A percentile compares a stretch with the other conserved stretches of the same genome.
Evolutionary conservation across 2,329 filamentous ascomycete genomes (phyloP).

Genomic region (Phyllosticta citrichinensis): DNA sequence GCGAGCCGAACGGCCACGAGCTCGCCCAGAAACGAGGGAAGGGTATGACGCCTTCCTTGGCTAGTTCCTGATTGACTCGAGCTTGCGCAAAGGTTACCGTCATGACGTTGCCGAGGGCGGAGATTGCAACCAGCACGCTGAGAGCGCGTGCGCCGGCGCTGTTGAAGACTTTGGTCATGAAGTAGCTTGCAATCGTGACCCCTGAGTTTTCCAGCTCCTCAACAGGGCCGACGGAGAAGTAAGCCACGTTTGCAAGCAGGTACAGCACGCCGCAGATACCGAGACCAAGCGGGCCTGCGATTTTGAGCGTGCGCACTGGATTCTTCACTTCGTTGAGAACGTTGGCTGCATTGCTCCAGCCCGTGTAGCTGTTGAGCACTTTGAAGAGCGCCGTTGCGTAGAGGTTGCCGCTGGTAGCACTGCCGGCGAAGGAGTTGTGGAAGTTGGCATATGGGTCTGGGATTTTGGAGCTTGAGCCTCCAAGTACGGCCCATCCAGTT

Average conservation of each 20-base stretch:
- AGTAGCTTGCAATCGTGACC: constrained; percentile 57
- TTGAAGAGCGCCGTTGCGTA: constrained; percentile 58
- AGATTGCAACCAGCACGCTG: constrained; percentile 52
- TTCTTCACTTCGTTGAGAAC: constrained; percentile 63
- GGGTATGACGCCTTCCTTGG: constrained; percentile 60
- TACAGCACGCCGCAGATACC: constrained; percentile 54
- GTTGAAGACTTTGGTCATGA: constrained; percentile 57
- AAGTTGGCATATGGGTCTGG: constrained; percentile 20
- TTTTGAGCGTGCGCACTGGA: constrained; percentile 54
- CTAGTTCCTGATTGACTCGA: constrained; percentile 62
- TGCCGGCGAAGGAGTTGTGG: constrained; percentile 18
- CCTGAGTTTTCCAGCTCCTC: constrained; percentile 57
- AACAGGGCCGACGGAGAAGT: constrained; percentile 55
- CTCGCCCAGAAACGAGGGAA: constrained; percentile 52
- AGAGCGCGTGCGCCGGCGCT: constrained; percentile 46
- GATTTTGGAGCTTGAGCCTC: constrained; percentile 20
- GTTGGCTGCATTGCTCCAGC: constrained; percentile 53
- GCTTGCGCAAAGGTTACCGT: constrained; percentile 59
- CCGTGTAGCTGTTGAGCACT: constrained; percentile 60
- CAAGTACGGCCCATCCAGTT: constrained; percentile 21
- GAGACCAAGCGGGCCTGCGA: constrained; percentile 51
- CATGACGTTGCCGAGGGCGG: constrained; percentile 62
- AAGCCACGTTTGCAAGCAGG: constrained; percentile 54
- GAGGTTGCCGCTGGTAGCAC: constrained; percentile 40
- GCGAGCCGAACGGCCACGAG: constrained; percentile 56